These are phyloP conservation scores for Hylodesmum podocarpum DNA, from an alignment of 306 rosid genomes.

Conservation along the genomic window DNA sequence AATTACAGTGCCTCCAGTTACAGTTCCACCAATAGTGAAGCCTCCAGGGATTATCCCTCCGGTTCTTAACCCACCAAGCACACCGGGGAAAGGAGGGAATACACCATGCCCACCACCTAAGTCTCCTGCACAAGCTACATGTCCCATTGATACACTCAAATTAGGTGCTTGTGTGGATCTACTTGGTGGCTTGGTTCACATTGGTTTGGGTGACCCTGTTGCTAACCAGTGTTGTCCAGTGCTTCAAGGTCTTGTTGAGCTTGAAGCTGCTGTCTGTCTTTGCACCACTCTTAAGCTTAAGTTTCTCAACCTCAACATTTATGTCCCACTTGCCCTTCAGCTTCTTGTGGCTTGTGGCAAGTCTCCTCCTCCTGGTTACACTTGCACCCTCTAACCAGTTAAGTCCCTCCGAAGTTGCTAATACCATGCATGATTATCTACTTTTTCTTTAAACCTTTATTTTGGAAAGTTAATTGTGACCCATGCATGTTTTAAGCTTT, in stretches of 20 bases:
- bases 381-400: slow-evolving; percentile 76
- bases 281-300: slow-evolving; percentile 90
- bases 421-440: not conserved
- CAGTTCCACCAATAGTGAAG: slow-evolving; percentile 32
- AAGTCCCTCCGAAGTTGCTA: slow-evolving; percentile 17
- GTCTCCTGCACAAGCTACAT: slow-evolving; percentile 43
- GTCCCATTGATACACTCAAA: slow-evolving; percentile 87
- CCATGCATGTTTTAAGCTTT: not conserved
- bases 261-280: slow-evolving; percentile 87
- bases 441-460: not conserved
- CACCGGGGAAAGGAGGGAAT: slow-evolving; percentile 8
- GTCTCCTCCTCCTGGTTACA: slow-evolving; percentile 94
- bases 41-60: slow-evolving; percentile 38
- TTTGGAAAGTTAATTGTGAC: slow-evolving; percentile 2
- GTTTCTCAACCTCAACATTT: slow-evolving; percentile 79
- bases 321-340: slow-evolving; percentile 87
- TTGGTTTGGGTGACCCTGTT: slow-evolving; percentile 75
- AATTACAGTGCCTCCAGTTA: not conserved
- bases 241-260: slow-evolving; percentile 66
- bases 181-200: slow-evolving; percentile 72
- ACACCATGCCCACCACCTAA: slow-evolving; percentile 49
- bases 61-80: slow-evolving; percentile 17
- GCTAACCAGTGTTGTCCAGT: slow-evolving; percentile 82
- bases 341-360: slow-evolving; percentile 91
- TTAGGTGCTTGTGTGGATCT: slow-evolving; percentile 86